Conservation (phyloP, 2,329 filamentous ascomycete species). For the Ophiostoma piceae region DNA sequence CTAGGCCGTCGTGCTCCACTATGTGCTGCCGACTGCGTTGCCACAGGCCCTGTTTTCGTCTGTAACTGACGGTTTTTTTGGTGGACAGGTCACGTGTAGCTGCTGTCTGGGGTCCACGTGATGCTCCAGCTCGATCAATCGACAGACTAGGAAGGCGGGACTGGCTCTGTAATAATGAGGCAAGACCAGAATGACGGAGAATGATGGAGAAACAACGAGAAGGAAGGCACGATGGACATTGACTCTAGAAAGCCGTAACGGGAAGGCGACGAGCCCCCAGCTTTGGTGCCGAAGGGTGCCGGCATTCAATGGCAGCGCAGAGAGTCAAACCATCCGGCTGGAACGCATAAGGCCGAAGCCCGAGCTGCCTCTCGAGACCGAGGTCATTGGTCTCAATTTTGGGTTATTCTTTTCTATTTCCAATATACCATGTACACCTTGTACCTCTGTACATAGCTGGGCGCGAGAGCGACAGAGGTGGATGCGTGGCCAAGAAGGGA, state of each 20-base stretch:
- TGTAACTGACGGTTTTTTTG: not conserved
- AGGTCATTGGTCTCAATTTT: not conserved
- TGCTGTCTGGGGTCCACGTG: not conserved
- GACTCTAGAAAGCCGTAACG: too few species aligned
- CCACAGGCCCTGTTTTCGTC: too few species aligned
- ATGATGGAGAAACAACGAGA: not conserved
- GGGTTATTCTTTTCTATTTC: too few species aligned
- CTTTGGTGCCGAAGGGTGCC: not conserved
- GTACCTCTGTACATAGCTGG: too few species aligned
- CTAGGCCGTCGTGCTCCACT: slow-evolving; percentile 17
- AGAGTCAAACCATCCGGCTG: not conserved
- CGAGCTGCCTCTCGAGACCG: not conserved
- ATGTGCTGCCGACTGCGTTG: not conserved
- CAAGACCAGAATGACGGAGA: not conserved
- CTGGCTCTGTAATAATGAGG: not conserved
- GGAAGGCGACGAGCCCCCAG: not conserved
- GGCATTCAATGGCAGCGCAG: not conserved
- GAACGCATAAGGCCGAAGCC: not conserved
- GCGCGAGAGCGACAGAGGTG: not conserved
- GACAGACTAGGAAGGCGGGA: not conserved
- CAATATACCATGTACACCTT: not conserved
- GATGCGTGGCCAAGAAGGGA: not conserved
- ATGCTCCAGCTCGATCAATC: not conserved
- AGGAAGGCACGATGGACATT: not conserved
- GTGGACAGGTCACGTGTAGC: not conserved